Evolutionary conservation across 768 basidiomycete species (phyloP).

Genomic region (Russula virescens): DNA sequence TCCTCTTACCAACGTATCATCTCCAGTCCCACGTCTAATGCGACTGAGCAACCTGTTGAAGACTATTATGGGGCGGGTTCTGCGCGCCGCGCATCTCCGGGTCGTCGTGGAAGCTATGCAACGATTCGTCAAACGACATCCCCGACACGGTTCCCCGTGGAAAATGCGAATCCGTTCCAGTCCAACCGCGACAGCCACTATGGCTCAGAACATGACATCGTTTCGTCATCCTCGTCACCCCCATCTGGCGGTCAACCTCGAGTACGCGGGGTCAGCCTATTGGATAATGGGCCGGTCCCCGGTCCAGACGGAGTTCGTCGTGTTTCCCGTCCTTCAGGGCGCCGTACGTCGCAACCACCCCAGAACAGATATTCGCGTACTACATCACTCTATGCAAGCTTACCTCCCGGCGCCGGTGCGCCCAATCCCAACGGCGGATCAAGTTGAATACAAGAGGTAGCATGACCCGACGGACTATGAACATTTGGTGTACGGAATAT

Average conservation of each 20-base stretch:
- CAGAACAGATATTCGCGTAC: slow-evolving; percentile 66
- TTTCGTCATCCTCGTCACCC: background rate
- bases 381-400: slow-evolving; percentile 37
- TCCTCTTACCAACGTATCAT: slow-evolving; percentile 41
- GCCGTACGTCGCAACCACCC: slow-evolving; percentile 55
- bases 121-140: slow-evolving; percentile 3
- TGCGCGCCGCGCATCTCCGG: slow-evolving; percentile 14
- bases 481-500: slow-evolving; percentile 11
- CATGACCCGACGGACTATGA: slow-evolving; percentile 14
- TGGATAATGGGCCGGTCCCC: slow-evolving; percentile 80
- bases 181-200: slow-evolving; percentile 4
- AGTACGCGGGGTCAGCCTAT: slow-evolving; percentile 65
- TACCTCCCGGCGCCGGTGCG: slow-evolving; percentile 74
- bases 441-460: background rate
- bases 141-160: slow-evolving; percentile 5
- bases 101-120: background rate
- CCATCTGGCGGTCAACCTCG: slow-evolving; percentile 17
- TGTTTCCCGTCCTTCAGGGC: slow-evolving; percentile 56
- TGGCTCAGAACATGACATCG: slow-evolving; percentile 3
- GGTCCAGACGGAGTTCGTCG: slow-evolving; percentile 72
- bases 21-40: slow-evolving; percentile 29
- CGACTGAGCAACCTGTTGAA: slow-evolving; percentile 31
- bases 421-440: slow-evolving; percentile 24
- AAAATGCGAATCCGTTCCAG: slow-evolving; percentile 8
- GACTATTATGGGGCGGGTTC: slow-evolving; percentile 9